Conservation (phyloP, 352 stramenopile genomes). For the Pythium apleroticum region DNA sequence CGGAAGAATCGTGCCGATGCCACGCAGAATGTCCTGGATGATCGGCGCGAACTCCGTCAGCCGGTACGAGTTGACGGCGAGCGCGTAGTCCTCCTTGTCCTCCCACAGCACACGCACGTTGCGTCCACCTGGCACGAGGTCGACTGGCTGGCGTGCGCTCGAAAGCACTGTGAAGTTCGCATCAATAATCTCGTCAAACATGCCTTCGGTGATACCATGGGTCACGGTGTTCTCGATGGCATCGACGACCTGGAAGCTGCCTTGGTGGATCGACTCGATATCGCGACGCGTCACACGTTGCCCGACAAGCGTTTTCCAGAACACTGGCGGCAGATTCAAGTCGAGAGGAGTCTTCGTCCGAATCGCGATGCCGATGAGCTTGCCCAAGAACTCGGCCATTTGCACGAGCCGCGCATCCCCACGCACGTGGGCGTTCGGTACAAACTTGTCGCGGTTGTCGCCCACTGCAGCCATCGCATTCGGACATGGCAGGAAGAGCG, state of each 20-base stretch:
- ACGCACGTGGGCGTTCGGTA: slow-evolving; percentile 68
- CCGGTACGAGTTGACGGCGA: slow-evolving; percentile 75
- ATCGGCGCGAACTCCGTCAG: slow-evolving; percentile 79
- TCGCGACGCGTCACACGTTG: slow-evolving; percentile 78
- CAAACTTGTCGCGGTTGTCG: slow-evolving; percentile 88
- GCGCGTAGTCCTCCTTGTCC: slow-evolving; percentile 85
- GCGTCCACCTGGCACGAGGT: slow-evolving; percentile 79
- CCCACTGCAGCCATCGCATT: slow-evolving; percentile 86
- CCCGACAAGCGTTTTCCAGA: slow-evolving; percentile 93
- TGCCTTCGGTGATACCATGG: slow-evolving; percentile 76
- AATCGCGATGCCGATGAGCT: slow-evolving; percentile 93
- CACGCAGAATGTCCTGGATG: slow-evolving; percentile 69
- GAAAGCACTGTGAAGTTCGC: slow-evolving; percentile 89
- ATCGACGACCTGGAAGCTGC: slow-evolving; percentile 88
- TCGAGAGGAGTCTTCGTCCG: slow-evolving; percentile 93
- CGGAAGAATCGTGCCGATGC: slow-evolving; percentile 87
- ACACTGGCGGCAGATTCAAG: slow-evolving; percentile 87
- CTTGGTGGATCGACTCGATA: slow-evolving; percentile 80
- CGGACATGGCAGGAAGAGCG: slow-evolving; percentile 85
- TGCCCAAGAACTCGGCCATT: slow-evolving; percentile 94
- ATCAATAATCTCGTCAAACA: slow-evolving; percentile 92
- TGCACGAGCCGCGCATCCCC: slow-evolving; percentile 52
- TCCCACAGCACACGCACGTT: slow-evolving; percentile 88
- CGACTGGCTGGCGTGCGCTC: slow-evolving; percentile 70
- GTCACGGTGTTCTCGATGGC: slow-evolving; percentile 82